These are phyloP conservation scores for Suillus fuscotomentosus DNA, from an alignment of 768 basidiomycete genomes.

Conservation along the genomic window DNA sequence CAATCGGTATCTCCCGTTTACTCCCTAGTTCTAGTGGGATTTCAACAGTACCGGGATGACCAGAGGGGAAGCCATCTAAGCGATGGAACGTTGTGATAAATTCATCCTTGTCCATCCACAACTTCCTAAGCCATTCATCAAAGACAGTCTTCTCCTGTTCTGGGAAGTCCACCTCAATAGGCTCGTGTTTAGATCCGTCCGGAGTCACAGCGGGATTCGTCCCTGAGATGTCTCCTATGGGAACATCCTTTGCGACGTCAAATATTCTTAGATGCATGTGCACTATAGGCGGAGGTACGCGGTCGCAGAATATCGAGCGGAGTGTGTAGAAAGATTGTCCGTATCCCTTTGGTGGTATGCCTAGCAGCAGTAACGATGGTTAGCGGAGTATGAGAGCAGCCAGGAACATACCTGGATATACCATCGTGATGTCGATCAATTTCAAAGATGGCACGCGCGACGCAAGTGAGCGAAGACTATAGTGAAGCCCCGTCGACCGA, in stretches of 20 bases:
- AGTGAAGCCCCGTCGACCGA: slow-evolving; percentile 87
- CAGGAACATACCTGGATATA: slow-evolving; percentile 72
- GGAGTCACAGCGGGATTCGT: slow-evolving; percentile 31
- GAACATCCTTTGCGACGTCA: slow-evolving; percentile 62
- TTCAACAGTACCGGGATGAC: slow-evolving; percentile 34
- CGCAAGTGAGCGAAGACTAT: slow-evolving; percentile 76
- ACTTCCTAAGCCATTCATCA: slow-evolving; percentile 75
- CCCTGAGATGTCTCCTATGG: slow-evolving; percentile 59
- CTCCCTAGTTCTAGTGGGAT: slow-evolving; percentile 61
- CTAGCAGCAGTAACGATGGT: slow-evolving; percentile 34
- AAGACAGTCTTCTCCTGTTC: slow-evolving; percentile 63
- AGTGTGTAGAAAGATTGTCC: slow-evolving; percentile 91
- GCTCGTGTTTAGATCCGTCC: slow-evolving; percentile 25
- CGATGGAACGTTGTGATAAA: slow-evolving; percentile 67
- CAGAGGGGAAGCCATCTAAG: slow-evolving; percentile 43
- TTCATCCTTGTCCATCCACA: slow-evolving; percentile 87
- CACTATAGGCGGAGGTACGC: slow-evolving; percentile 78
- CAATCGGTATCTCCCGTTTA: slow-evolving; percentile 56
- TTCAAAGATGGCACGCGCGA: slow-evolving; percentile 75
- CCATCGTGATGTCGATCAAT: slow-evolving; percentile 87
- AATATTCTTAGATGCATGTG: slow-evolving; percentile 87
- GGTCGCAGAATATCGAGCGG: slow-evolving; percentile 80
- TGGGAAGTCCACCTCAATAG: slow-evolving; percentile 49
- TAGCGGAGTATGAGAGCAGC: slow-evolving; percentile 1
- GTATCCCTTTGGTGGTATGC: slow-evolving; percentile 75